Evolutionary conservation across 108 stramenopile genomes (phyloP), one percentile per base, ranked within the genome.

Genomic region (Fragilariopsis cylindrus): DNA sequence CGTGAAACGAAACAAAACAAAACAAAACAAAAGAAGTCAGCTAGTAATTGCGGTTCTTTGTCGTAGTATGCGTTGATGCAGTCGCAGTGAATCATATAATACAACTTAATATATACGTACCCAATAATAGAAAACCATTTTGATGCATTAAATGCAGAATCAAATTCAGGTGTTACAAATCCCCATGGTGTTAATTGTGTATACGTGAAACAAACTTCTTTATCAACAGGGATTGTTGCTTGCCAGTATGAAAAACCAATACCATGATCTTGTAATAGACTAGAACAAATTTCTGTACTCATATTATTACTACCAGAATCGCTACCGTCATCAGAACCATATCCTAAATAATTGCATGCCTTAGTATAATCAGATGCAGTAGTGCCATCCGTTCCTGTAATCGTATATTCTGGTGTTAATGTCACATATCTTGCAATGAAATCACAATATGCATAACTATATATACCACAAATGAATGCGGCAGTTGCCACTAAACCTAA

Each of bases 171-270:
- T 19, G 43, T 7, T 8, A 46, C 65, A 45, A 9, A 47, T 47
- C 65, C 65, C 43, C 65, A 47, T 2, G 65, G 65, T 7, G 65
- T 46, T 18, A 48, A 44, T 46, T 65, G 65, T 5, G 44, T 46
- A 43, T 65, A 65, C 21, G 65, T 7, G 44, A 65, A 65, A 44
- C 65, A 65, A 0, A 65, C 43, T 65, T 46, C 19, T 48, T 2
- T 0, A 65, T 65, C 65, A 16, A 65, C 65, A 11, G 65, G 65
- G 16, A 65, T 48, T 41, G 65, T 65, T 18, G 46, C 65, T 48
- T 48, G 46, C 43, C 43, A 65, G 21, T 48, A 45, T 7, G 9
- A 3, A 44, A 65, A 65, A 47, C 65, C 65, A 46, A 65, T 48
- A 13, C 7, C 44, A 12, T 65, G 65, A 15, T 13, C 16, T 4